phyloP scores from a whole-genome alignment of 148 eudicot genomes.

The Amaranthus palmeri region DNA sequence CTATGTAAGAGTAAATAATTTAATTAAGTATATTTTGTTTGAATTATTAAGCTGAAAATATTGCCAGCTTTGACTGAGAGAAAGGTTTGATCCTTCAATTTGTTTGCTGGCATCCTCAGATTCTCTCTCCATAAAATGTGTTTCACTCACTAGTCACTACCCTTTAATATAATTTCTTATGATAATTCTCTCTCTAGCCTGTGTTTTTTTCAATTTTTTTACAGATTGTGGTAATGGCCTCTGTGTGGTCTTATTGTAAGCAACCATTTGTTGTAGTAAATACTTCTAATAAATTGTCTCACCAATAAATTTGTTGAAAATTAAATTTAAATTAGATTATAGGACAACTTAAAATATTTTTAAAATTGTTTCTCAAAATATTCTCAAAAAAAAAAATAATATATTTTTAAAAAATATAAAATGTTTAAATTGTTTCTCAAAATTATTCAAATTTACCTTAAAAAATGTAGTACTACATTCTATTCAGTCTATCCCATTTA shows the following conservation, averaged over 20 bases:
- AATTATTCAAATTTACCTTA: too few species aligned
- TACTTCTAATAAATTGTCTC: conserved; percentile 2
- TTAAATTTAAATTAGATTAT: too few species aligned
- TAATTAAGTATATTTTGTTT: too few species aligned
- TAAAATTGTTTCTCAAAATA: too few species aligned
- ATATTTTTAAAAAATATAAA: too few species aligned
- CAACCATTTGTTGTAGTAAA: background rate
- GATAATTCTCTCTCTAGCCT: conserved; percentile 13
- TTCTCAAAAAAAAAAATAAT: too few species aligned
- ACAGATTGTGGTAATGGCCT: background rate
- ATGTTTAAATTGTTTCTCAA: too few species aligned
- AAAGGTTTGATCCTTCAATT: conserved; percentile 69
- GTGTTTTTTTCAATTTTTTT: background rate
- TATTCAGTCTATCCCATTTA: too few species aligned
- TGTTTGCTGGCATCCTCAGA: conserved; percentile 70
- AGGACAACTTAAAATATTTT: too few species aligned
- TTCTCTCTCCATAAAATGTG: conserved; percentile 27
- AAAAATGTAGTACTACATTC: too few species aligned
- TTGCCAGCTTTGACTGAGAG: conserved; percentile 46
- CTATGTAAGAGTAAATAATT: too few species aligned
- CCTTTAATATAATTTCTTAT: too few species aligned
- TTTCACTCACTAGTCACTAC: conserved; percentile 20
- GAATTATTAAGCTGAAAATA: conserved; percentile 8
- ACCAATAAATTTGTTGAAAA: background rate
- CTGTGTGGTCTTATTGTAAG: background rate